These are phyloP conservation scores for Penicillium herquei DNA, from an alignment of 495 filamentous ascomycete species.

Conservation along the genomic window DNA sequence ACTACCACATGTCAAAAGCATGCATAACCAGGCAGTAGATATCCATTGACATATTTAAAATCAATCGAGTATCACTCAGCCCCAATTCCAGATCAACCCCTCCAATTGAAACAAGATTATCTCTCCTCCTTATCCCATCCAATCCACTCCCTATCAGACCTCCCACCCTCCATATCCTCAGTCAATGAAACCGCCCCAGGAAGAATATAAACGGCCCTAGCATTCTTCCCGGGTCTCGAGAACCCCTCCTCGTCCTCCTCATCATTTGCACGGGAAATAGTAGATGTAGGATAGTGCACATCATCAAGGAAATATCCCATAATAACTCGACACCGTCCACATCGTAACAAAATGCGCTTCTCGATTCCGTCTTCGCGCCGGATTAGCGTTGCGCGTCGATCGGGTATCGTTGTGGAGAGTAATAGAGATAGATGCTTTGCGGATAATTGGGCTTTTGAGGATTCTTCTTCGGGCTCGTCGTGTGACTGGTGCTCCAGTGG, in stretches of 20 bases:
- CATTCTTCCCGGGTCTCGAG: not conserved
- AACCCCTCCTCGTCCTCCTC: conserved; percentile 5
- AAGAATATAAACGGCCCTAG: conserved; percentile 59
- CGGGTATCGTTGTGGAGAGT: conserved; percentile 44
- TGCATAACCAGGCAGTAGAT: too few species aligned
- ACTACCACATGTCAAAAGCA: too few species aligned
- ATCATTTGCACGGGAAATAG: not conserved
- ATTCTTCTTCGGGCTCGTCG: conserved; percentile 1
- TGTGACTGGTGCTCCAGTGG: conserved; percentile 18
- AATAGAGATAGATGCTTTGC: conserved; percentile 47
- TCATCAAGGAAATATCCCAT: conserved; percentile 58
- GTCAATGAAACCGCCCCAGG: conserved; percentile 55
- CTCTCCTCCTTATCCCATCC: conserved; percentile 14
- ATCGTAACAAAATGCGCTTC: conserved; percentile 60
- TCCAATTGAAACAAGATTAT: too few species aligned
- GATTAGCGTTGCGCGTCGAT: conserved; percentile 54
- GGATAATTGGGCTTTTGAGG: not conserved
- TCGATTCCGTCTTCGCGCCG: conserved; percentile 70
- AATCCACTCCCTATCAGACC: conserved; percentile 33
- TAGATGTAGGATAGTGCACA: conserved; percentile 29
- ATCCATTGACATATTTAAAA: not conserved
- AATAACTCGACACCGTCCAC: conserved; percentile 61
- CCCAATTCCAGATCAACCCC: too few species aligned
- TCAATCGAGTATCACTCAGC: not conserved
- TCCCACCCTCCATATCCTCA: conserved; percentile 35